Percentiles rank a stretch among this genome's conserved stretches.
Conservation (phyloP, 192 early-diverging fungal genomes). For the Jimgerdemannia lactiflua region DNA sequence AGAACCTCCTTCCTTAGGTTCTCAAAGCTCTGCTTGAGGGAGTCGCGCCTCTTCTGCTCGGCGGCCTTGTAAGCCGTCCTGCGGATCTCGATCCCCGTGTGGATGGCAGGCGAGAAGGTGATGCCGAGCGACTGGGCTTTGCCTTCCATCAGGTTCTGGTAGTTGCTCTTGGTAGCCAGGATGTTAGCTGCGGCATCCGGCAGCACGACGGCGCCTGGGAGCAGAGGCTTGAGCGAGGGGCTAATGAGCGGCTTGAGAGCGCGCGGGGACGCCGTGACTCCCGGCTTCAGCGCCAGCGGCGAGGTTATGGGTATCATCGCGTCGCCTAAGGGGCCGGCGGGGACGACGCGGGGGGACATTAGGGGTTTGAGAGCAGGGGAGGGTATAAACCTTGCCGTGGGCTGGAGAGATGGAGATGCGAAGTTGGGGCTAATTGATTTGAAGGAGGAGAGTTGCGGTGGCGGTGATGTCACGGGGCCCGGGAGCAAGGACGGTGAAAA, state of each 20-base stretch:
- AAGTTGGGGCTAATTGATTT: background rate
- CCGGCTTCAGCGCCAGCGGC: background rate
- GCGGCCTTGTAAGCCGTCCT: conserved; percentile 90
- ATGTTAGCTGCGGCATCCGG: conserved; percentile 21
- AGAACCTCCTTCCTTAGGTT: conserved; percentile 68
- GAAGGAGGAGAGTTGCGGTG: conserved; percentile 16
- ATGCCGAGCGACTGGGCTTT: conserved; percentile 79
- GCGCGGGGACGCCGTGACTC: conserved; percentile 20
- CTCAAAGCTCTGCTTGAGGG: conserved; percentile 89
- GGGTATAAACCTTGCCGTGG: background rate
- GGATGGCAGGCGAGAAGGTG: conserved; percentile 70
- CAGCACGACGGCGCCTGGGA: conserved; percentile 5
- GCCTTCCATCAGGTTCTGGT: conserved; percentile 84
- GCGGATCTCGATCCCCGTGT: conserved; percentile 76
- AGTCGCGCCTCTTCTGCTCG: conserved; percentile 94
- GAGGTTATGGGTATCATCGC: conserved; percentile 8
- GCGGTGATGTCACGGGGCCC: conserved; percentile 15
- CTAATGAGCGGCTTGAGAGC: conserved; percentile 43
- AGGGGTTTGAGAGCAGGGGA: background rate
- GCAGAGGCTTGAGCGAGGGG: conserved; percentile 46
- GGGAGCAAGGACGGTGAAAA: background rate
- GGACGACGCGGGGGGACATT: conserved; percentile 4
- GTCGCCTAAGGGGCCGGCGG: conserved; percentile 1
- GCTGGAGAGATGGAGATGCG: background rate
- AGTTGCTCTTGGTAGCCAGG: conserved; percentile 61